Evolutionary conservation across 495 filamentous ascomycete genomes (phyloP).

Genomic region (Hypoxylon subgilvum): DNA sequence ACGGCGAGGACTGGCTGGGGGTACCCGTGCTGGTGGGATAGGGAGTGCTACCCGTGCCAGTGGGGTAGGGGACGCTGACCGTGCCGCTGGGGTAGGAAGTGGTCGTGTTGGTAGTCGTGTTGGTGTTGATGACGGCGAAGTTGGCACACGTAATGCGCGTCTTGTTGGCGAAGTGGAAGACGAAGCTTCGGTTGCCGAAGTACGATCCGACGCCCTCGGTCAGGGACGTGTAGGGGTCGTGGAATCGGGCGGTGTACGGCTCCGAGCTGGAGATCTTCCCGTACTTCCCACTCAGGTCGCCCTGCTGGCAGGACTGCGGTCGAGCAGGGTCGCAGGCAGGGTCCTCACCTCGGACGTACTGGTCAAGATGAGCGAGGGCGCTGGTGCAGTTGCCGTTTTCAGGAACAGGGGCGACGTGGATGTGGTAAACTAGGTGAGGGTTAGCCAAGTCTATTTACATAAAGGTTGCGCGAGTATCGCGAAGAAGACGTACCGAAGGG

Average conservation of each 20-base stretch:
- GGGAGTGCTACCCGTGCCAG: conserved; percentile 12
- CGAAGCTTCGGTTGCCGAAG: conserved; percentile 79
- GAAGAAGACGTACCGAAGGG: conserved; percentile 68
- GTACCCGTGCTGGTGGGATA: conserved; percentile 12
- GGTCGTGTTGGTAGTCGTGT: conserved; percentile 5
- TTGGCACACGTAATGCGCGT: conserved; percentile 76
- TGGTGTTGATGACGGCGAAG: conserved; percentile 52
- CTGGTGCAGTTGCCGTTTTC: conserved; percentile 77
- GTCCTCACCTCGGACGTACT: conserved; percentile 64
- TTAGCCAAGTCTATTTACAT: conserved; percentile 18
- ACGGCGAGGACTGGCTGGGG: too few relatives aligned
- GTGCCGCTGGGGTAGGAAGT: conserved; percentile 24
- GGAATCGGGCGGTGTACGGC: conserved; percentile 57
- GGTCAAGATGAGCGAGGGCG: conserved; percentile 66
- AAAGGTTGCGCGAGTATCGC: background rate
- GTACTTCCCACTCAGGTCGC: conserved; percentile 85
- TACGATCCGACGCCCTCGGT: conserved; percentile 63
- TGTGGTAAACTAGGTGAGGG: conserved; percentile 71
- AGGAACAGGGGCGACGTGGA: conserved; percentile 77
- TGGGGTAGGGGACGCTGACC: conserved; percentile 3
- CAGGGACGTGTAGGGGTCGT: conserved; percentile 72
- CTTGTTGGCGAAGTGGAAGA: conserved; percentile 75
- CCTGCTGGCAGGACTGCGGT: conserved; percentile 78
- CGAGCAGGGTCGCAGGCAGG: conserved; percentile 65
- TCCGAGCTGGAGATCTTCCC: conserved; percentile 62